Evolutionary conservation across 192 early-diverging fungal genomes (phyloP), one percentile per base, ranked within the genome.

Genomic region (Chytriomyces sp.): DNA sequence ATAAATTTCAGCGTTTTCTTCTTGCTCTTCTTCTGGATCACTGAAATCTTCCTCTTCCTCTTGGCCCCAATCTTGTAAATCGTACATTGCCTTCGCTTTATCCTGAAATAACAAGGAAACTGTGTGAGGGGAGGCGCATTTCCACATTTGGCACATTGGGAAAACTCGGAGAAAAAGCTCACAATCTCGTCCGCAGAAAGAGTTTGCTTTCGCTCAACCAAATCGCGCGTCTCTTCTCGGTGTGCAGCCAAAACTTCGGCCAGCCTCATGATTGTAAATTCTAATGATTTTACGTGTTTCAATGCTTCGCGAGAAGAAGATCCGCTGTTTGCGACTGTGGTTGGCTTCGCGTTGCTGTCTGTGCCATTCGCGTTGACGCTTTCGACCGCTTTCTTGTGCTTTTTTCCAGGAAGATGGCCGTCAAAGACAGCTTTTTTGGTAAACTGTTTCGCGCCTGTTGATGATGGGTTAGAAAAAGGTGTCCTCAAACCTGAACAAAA

Each of bases 191-290:
- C 84, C 44, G 93, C 94, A 13, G 95, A 97, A 61, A 98, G 82
- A 24, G 95, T 91, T 77, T 97, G 96, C 71, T 96, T 94, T 61
- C 97, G 86, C 80, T 96, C 93, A 0, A 97, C 91, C 71, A 97
- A 92, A 23, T 92, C 90, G 50, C 88, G 90, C 26, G 95, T 97
- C 43, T 96, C 95, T 26, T 93, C 90, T 23, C 91, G 80, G 57
- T 89, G 84, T 3, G 84, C 46, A 0, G 46, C 46, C 7, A 88
- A 59, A n/a, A 65, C 64, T 44, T 62, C 47, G 6, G 65, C 85
- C 61, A 92, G 92, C 45, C 85, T 86, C 44, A 78, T 75, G n/a
- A 96, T 84, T 11, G 91, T 65, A 5, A 76, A 50, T 77, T 96
- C 96, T 0, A 64, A 65, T 81, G 85, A 86, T 45, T 94, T 94